phyloP scores from a whole-genome alignment of 108 stramenopile species.

The Fragilaria radians region DNA sequence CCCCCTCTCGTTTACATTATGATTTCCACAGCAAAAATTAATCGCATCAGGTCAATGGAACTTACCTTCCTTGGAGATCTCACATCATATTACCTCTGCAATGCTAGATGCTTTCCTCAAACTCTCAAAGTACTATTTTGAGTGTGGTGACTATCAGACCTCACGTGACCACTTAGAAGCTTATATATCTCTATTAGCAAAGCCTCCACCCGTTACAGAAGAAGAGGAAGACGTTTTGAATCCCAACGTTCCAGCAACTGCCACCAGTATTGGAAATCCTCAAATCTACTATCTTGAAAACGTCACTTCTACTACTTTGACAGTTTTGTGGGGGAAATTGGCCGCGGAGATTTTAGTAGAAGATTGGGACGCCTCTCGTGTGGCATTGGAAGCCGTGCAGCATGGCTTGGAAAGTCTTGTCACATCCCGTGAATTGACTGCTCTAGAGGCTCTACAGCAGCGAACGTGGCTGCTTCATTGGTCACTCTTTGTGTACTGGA shows the following conservation, averaged over 20 bases:
- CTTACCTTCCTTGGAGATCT: slow-evolving; percentile 43
- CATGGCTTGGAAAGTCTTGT: slow-evolving; percentile 72
- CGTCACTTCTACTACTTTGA: slow-evolving; percentile 54
- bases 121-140: slow-evolving; percentile 90
- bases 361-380: slow-evolving; percentile 82
- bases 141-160: slow-evolving; percentile 87
- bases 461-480: slow-evolving; percentile 98
- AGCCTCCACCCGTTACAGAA: slow-evolving; percentile 46
- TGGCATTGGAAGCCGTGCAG: slow-evolving; percentile 80
- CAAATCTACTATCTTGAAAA: slow-evolving; percentile 73
- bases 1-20: slow-evolving; percentile 5
- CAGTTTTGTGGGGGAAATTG: slow-evolving; percentile 90
- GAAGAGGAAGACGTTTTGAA: slow-evolving; percentile 42
- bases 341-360: slow-evolving; percentile 88
- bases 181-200: slow-evolving; percentile 77
- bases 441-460: slow-evolving; percentile 90
- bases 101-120: slow-evolving; percentile 69
- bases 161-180: slow-evolving; percentile 75
- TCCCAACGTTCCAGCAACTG: background rate
- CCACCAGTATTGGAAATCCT: slow-evolving; percentile 46
- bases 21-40: slow-evolving; percentile 48
- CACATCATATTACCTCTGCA: slow-evolving; percentile 59
- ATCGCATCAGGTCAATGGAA: slow-evolving; percentile 71
- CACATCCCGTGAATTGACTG: slow-evolving; percentile 41
- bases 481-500: slow-evolving; percentile 98